Evolutionary conservation across 495 filamentous ascomycete species (phyloP).

Genomic region (Podospora pseudocomata): DNA sequence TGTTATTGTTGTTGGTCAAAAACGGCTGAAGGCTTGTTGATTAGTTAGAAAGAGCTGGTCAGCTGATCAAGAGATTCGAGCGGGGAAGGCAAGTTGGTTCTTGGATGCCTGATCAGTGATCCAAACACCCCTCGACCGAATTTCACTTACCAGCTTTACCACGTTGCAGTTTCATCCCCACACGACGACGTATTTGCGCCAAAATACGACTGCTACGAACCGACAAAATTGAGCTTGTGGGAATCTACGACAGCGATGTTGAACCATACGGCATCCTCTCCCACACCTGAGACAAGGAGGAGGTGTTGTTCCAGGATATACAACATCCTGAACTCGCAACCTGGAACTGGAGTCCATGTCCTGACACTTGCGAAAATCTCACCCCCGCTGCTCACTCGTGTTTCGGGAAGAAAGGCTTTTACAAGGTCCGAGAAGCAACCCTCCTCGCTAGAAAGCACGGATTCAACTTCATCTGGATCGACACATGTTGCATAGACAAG

Average conservation of each 20-base stretch:
- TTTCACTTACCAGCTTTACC: neutral
- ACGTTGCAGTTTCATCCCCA: neutral
- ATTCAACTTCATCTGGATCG: neutral
- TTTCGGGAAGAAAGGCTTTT: neutral
- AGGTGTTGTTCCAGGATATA: constrained; percentile 2
- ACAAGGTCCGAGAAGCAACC: neutral
- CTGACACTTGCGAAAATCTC: neutral
- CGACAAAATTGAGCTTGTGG: neutral
- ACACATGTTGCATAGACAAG: neutral
- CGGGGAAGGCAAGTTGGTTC: no score
- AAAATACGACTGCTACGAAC: neutral
- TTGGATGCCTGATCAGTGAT: no score
- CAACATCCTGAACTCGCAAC: neutral
- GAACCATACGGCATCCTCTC: neutral
- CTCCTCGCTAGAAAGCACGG: neutral
- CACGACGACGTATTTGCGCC: neutral
- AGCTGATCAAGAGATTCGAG: no score
- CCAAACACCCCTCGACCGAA: no score
- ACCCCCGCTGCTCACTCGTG: neutral
- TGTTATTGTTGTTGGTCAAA: no score
- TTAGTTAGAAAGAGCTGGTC: no score
- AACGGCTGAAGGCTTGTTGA: no score
- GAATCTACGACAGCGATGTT: neutral
- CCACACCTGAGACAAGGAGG: neutral
- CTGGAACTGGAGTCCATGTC: neutral